Percentiles rank a stretch among this genome's conserved stretches.
phyloP scores from a whole-genome alignment of 2,329 filamentous ascomycete species.

The Monosporascus sp. region DNA sequence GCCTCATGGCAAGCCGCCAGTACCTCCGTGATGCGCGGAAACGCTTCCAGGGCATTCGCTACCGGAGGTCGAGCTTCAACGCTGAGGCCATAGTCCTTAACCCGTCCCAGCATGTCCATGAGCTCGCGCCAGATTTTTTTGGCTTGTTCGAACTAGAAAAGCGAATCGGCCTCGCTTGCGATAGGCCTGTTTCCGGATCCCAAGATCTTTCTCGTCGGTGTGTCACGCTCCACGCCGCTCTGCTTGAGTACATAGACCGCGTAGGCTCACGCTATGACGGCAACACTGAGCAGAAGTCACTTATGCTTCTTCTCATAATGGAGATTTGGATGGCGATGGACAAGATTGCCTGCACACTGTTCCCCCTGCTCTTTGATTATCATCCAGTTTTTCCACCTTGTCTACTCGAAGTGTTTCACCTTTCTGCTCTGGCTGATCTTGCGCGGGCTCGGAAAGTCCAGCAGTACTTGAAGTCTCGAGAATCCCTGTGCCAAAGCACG shows the following conservation, averaged over 20 bases:
- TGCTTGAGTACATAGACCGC: conserved; percentile 30
- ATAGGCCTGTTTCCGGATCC: not conserved
- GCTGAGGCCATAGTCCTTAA: not conserved
- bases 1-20: conserved; percentile 32
- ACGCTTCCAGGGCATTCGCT: conserved; percentile 1
- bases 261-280: conserved; percentile 33
- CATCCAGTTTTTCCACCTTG: conserved; percentile 44
- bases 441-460: conserved; percentile 42
- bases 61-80: not conserved
- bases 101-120: conserved; percentile 7
- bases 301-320: conserved; percentile 47
- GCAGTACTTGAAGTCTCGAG: conserved; percentile 38
- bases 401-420: conserved; percentile 48
- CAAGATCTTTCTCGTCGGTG: conserved; percentile 2
- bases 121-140: conserved; percentile 6
- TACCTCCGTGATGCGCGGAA: conserved; percentile 21
- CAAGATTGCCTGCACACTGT: conserved; percentile 31
- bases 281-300: conserved; percentile 44
- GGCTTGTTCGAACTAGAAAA: conserved; percentile 11
- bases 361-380: conserved; percentile 45
- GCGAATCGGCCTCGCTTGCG: not conserved
- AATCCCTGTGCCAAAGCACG: conserved; percentile 9
- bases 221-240: conserved; percentile 23
- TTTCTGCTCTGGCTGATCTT: conserved; percentile 44
- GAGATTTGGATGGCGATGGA: conserved; percentile 56